These are phyloP conservation scores for Yarrowia yakushimensis DNA, from an alignment of 805 yeast genomes.

Conservation along the genomic window DNA sequence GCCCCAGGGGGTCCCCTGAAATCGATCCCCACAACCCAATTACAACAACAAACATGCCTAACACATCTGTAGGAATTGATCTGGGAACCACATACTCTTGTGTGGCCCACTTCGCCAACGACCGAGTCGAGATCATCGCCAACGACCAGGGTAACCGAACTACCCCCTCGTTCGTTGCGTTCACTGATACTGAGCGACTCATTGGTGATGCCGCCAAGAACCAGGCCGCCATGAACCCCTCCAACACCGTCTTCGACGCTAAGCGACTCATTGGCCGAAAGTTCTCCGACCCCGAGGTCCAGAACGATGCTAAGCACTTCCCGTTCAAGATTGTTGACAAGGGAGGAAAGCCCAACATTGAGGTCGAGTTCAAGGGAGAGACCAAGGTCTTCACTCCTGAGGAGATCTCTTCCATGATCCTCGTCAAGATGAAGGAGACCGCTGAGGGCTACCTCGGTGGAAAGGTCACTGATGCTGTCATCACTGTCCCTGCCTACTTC, in stretches of 20 bases:
- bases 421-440: conserved; percentile 87
- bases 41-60: conserved; percentile 43
- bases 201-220: conserved; percentile 98
- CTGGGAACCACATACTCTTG: conserved; percentile 98
- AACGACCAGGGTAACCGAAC: conserved; percentile 99
- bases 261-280: conserved; percentile 90
- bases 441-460: conserved; percentile 89
- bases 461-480: conserved; percentile 84
- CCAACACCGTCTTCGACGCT: conserved; percentile 91
- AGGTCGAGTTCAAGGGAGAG: conserved; percentile 88
- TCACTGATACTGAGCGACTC: conserved; percentile 91
- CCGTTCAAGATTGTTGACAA: conserved; percentile 78
- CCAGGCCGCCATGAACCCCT: conserved; percentile 96
- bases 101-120: conserved; percentile 84
- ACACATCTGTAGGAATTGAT: conserved; percentile 70
- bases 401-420: conserved; percentile 90
- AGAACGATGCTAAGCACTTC: conserved; percentile 77
- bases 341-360: conserved; percentile 80
- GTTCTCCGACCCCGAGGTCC: conserved; percentile 74
- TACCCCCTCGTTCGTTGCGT: conserved; percentile 94
- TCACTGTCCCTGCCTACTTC: conserved; percentile 96
- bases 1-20: neutral
- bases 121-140: conserved; percentile 91
- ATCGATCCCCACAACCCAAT: neutral
- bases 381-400: conserved; percentile 87